Evolutionary conservation across 192 early-diverging fungal species (phyloP), one percentile per base, ranked within the genome.

Genomic region (Chytriomyces confervae): DNA sequence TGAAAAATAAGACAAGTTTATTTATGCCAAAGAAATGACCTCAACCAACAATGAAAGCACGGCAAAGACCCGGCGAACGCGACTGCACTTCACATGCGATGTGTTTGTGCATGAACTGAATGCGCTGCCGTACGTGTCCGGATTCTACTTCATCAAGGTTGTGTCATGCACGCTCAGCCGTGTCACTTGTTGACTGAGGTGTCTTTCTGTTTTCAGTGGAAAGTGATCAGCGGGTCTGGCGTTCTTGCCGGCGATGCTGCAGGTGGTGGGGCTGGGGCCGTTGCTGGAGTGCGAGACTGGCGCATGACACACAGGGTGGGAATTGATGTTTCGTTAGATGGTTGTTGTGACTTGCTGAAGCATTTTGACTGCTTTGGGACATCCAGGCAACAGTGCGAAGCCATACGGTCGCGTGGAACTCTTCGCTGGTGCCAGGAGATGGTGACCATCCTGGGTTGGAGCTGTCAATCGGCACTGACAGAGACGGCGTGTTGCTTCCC

Each of bases 61-160:
- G 16, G 53, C 20, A n/a, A 57, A 57, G 20, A 20, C 53, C 53
- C 53, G 53, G 16, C 53, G 64, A 10, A 7, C 43, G 50, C 43
- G 49, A 9, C 9, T 76, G 24, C 11, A 11, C 27, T 76, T 76
- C 44, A n/a, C 18, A 13, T 48, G 29, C 64, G 74, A 76, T 11
- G n/a, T 91, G 69, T 67, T 87, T 44, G 84, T 95, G 23, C 87
- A 93, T 69, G 95, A 96, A 79, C 79, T 96, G 63, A 88, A 88
- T 77, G 93, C 93, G 79, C 87, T 96, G 48, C 95, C 95, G 20
- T 90, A 93, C 57, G 90, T 94, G 20, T 87, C 83, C 77, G 95
- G 95, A 2, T 83, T 91, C 61, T 96, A 93, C 77, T 93, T 89
- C 84, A 88, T 88, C 48, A 94, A 94, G 53, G 53, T 57, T n/a